Conservation (phyloP, 257 asterid genomes). For the Gynochthodes officinalis region DNA sequence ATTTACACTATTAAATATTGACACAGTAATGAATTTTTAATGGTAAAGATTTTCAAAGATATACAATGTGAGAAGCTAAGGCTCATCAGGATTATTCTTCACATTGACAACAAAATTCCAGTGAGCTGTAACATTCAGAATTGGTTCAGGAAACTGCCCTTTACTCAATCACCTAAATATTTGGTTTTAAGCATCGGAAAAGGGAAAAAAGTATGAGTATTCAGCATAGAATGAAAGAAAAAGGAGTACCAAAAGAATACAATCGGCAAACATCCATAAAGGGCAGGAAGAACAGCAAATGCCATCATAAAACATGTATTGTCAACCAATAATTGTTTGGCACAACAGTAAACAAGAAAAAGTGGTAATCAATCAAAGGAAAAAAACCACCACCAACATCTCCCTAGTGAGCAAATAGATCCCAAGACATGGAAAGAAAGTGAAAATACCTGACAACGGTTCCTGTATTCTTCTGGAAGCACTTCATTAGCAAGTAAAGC, state of each 20-base stretch:
- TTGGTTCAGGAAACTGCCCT: conserved; percentile 89
- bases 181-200: background rate
- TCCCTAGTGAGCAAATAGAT: background rate
- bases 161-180: conserved; percentile 72
- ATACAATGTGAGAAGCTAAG: conserved; percentile 88
- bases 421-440: background rate
- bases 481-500: conserved; percentile 42
- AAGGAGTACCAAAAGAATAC: background rate
- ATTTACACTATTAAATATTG: background rate
- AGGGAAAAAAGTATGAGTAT: background rate
- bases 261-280: background rate
- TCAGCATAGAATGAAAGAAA: background rate
- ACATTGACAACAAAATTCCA: conserved; percentile 90
- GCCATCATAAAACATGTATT: background rate
- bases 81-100: conserved; percentile 79
- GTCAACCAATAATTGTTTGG: background rate
- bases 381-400: too few species aligned
- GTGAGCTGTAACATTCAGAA: conserved; percentile 82
- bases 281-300: background rate
- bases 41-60: background rate
- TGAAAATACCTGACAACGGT: conserved; percentile 33
- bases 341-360: background rate
- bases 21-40: background rate
- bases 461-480: conserved; percentile 48
- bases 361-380: background rate